Percentiles rank a stretch among this genome's conserved stretches.
Evolutionary conservation across 2,329 filamentous ascomycete species (phyloP).

Genomic region (Xylaria sp.): DNA sequence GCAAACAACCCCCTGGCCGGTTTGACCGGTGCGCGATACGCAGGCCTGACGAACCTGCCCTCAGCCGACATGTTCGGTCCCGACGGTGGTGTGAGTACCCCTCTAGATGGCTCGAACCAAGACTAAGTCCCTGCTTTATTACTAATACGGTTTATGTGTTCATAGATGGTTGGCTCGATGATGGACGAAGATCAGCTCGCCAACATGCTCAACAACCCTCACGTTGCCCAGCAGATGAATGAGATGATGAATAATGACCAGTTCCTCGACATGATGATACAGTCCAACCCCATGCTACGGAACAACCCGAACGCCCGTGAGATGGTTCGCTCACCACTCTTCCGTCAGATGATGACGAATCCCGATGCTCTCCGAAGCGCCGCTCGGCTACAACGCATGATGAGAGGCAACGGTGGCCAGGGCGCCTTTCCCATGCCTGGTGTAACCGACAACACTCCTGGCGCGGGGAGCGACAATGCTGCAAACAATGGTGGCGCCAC

Average conservation of each 20-base stretch:
- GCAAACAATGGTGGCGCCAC: constrained; percentile 49
- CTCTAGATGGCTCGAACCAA: neutral
- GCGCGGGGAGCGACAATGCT: constrained; percentile 53
- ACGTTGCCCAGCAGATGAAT: constrained; percentile 87
- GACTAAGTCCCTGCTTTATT: neutral
- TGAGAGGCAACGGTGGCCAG: constrained; percentile 64
- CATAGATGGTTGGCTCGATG: constrained; percentile 89
- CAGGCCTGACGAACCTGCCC: constrained; percentile 89
- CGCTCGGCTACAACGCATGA: constrained; percentile 81
- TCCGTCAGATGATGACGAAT: constrained; percentile 93
- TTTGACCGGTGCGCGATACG: constrained; percentile 91
- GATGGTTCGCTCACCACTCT: constrained; percentile 87
- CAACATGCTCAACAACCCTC: constrained; percentile 87
- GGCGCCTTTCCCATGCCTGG: constrained; percentile 88
- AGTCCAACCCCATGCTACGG: constrained; percentile 75
- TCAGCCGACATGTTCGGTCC: constrained; percentile 90
- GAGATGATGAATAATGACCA: constrained; percentile 96
- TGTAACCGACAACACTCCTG: constrained; percentile 84
- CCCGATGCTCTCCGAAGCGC: constrained; percentile 86
- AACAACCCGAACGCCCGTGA: constrained; percentile 76
- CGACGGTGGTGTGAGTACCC: constrained; percentile 84
- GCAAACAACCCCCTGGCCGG: constrained; percentile 91
- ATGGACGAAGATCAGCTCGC: constrained; percentile 80
- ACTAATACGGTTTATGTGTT: constrained; percentile 17
- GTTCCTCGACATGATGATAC: constrained; percentile 93